A percentile compares a stretch with the other conserved stretches of the same genome.
These are phyloP conservation scores for Gaeumannomyces tritici DNA, from an alignment of 2,329 filamentous ascomycete species.

Conservation along the genomic window DNA sequence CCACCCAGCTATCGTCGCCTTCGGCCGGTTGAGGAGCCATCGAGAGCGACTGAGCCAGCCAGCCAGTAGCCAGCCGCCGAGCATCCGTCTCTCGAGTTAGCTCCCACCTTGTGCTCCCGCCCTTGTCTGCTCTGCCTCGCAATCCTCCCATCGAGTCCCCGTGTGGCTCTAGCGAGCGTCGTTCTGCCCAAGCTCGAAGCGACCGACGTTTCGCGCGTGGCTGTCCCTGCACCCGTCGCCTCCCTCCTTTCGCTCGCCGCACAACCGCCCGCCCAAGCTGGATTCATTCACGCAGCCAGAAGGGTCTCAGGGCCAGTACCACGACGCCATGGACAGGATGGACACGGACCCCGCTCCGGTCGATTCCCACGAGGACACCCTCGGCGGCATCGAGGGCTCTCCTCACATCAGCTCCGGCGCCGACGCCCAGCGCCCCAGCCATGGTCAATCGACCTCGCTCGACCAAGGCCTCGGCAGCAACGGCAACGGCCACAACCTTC, in stretches of 20 bases:
- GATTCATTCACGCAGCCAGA: constrained; percentile 40
- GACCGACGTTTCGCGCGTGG: neutral
- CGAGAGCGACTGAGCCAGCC: neutral
- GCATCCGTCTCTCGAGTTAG: neutral
- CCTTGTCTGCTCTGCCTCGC: neutral
- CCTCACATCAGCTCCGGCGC: constrained; percentile 28
- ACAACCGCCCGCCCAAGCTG: constrained; percentile 26
- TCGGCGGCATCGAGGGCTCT: constrained; percentile 38
- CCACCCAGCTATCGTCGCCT: neutral
- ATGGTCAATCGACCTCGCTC: constrained; percentile 38
- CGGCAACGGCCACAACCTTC: constrained; percentile 2
- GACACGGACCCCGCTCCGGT: constrained; percentile 32
- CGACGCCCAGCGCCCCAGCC: constrained; percentile 20
- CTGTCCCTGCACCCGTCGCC: too few relatives aligned
- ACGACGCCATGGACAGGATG: constrained; percentile 36
- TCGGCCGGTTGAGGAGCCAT: neutral
- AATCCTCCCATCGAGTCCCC: neutral
- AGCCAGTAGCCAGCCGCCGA: neutral
- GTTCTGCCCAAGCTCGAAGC: neutral
- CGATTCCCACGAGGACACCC: constrained; percentile 37
- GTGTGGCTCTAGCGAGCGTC: neutral
- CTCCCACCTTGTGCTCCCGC: neutral
- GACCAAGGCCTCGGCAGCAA: constrained; percentile 32
- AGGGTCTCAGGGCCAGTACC: constrained; percentile 42
- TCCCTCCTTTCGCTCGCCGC: neutral